Percentiles rank a stretch among this genome's conserved stretches.
phyloP scores from a whole-genome alignment of 306 rosid species.

The Abrus precatorius region DNA sequence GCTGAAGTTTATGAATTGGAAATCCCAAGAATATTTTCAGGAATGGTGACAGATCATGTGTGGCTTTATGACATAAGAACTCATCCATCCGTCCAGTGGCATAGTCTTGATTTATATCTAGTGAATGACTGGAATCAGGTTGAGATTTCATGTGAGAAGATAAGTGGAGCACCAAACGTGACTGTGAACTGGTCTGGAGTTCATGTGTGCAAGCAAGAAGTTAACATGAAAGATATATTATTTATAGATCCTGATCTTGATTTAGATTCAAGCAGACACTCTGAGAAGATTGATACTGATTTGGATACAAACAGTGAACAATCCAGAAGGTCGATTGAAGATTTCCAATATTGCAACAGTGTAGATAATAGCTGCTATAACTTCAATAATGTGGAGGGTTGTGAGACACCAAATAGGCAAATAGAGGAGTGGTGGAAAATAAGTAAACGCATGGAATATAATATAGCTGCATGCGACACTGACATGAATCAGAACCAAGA shows the following conservation, averaged over 20 bases:
- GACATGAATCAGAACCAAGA: slow-evolving; percentile 12
- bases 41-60: slow-evolving; percentile 39
- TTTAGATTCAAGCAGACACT: slow-evolving; percentile 7
- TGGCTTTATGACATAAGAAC: slow-evolving; percentile 49
- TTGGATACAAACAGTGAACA: not conserved
- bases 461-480: not conserved
- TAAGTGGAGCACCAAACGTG: slow-evolving; percentile 38
- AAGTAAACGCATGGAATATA: not conserved
- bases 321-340: not conserved
- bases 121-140: slow-evolving; percentile 48
- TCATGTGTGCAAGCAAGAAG: slow-evolving; percentile 28
- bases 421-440: not conserved
- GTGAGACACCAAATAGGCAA: not conserved
- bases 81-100: slow-evolving; percentile 15
- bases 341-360: not conserved
- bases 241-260: slow-evolving; percentile 41
- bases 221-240: slow-evolving; percentile 30
- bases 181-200: slow-evolving; percentile 51
- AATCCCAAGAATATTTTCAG: not conserved
- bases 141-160: slow-evolving; percentile 44
- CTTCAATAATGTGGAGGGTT: not conserved
- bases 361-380: not conserved
- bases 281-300: slow-evolving; percentile 25
- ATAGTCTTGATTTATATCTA: slow-evolving; percentile 16
- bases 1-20: slow-evolving; percentile 47